These are phyloP conservation scores for Nemania serpens DNA, from an alignment of 2,329 filamentous ascomycete species.

Conservation along the genomic window DNA sequence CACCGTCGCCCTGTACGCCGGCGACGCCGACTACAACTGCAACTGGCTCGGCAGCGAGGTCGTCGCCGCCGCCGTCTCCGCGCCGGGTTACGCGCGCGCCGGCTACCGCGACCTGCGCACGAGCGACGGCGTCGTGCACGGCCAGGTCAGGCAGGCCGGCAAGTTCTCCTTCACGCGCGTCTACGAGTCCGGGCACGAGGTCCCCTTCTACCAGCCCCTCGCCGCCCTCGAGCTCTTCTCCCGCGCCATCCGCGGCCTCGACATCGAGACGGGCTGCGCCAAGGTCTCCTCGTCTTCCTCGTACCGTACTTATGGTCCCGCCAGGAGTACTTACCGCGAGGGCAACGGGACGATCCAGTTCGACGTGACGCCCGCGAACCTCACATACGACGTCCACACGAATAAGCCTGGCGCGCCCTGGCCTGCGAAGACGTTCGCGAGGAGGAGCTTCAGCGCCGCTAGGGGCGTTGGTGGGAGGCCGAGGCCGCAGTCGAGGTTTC, in stretches of 20 bases:
- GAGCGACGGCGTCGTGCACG: conserved; percentile 51
- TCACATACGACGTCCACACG: conserved; percentile 41
- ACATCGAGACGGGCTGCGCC: conserved; percentile 50
- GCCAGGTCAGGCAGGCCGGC: conserved; percentile 56
- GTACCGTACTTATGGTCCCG: conserved; percentile 47
- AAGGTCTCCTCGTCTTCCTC: not conserved
- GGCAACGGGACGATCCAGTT: conserved; percentile 45
- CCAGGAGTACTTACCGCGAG: conserved; percentile 51
- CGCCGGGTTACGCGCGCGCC: conserved; percentile 46
- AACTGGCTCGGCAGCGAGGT: conserved; percentile 42
- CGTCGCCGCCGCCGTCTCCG: conserved; percentile 42
- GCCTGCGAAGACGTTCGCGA: conserved; percentile 29
- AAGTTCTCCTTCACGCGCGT: conserved; percentile 56
- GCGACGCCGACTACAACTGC: conserved; percentile 43
- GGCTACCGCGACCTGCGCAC: conserved; percentile 53
- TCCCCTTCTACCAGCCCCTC: conserved; percentile 59
- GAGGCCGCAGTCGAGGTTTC: conserved; percentile 8
- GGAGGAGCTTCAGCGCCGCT: conserved; percentile 30
- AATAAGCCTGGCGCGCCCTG: conserved; percentile 40
- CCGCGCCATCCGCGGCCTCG: conserved; percentile 51
- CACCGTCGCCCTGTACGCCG: conserved; percentile 39
- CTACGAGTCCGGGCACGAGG: conserved; percentile 48
- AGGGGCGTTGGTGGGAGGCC: conserved; percentile 17
- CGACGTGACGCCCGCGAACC: conserved; percentile 37
- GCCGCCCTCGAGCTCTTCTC: conserved; percentile 55